Evolutionary conservation across 2,329 filamentous ascomycete genomes (phyloP).

Genomic region (Plectosphaerella cucumerina): DNA sequence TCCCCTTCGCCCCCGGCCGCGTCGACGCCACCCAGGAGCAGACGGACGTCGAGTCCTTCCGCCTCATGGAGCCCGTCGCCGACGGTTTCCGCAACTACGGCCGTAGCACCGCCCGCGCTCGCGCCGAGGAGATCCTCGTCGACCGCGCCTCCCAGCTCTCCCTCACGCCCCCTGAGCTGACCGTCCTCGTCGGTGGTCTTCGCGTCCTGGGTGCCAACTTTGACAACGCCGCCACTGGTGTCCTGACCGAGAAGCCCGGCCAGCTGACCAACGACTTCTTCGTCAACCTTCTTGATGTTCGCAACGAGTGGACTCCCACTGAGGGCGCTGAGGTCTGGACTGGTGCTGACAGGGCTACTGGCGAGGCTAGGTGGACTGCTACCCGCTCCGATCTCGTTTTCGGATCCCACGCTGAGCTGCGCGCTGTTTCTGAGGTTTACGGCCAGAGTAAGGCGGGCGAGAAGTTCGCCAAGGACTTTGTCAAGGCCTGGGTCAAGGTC

Average conservation of each 20-base stretch:
- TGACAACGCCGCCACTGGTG: slow-evolving; percentile 62
- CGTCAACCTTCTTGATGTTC: slow-evolving; percentile 68
- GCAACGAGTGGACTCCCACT: slow-evolving; percentile 59
- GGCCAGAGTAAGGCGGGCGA: slow-evolving; percentile 54
- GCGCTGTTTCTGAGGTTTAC: slow-evolving; percentile 68
- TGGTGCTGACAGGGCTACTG: slow-evolving; percentile 62
- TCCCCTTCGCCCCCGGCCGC: slow-evolving; percentile 71
- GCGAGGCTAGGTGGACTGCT: slow-evolving; percentile 63
- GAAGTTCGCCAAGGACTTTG: slow-evolving; percentile 70
- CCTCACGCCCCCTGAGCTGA: slow-evolving; percentile 66
- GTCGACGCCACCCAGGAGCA: slow-evolving; percentile 67
- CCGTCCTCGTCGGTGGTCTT: slow-evolving; percentile 67
- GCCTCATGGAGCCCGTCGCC: slow-evolving; percentile 61
- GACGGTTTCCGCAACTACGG: slow-evolving; percentile 82
- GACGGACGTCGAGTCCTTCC: slow-evolving; percentile 64
- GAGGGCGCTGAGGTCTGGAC: slow-evolving; percentile 15
- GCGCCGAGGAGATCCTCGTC: slow-evolving; percentile 65
- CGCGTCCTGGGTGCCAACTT: slow-evolving; percentile 67
- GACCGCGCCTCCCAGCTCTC: slow-evolving; percentile 69
- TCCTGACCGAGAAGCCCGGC: slow-evolving; percentile 65
- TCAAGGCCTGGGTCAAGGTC: slow-evolving; percentile 69
- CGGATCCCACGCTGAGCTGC: slow-evolving; percentile 68
- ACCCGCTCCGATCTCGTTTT: slow-evolving; percentile 68
- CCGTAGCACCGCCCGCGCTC: slow-evolving; percentile 53
- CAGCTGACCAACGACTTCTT: slow-evolving; percentile 78